Evolutionary conservation across 2,329 filamentous ascomycete genomes (phyloP), one percentile per base, ranked within the genome.

Genomic region (Talaromyces sp.): DNA sequence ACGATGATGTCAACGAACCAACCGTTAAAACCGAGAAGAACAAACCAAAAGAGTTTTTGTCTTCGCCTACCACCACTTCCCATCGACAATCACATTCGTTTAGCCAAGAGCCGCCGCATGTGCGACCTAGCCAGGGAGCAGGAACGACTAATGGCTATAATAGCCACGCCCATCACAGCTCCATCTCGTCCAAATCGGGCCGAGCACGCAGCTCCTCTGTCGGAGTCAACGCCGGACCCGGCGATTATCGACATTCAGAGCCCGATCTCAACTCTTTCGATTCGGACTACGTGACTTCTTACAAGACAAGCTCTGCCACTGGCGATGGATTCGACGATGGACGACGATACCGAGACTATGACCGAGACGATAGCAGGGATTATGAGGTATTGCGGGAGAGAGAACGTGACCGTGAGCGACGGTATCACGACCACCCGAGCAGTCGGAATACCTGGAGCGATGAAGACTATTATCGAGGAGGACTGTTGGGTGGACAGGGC

Each of bases 11-110:
- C 29, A 19, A 41, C 14, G 35, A 50, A n/a, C 57, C 41, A 11
- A 7, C 50, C 24, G 32, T 27, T 9, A 58, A 48, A 35, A n/a
- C 46, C 14, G 51, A 58, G 21, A 26, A 50, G 11, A 59, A 43
- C n/a, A 54, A 52, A 6, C n/a, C 35, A 14, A 54, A 89, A 21
- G 68, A 72, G 21, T 56, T 14, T 82, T 81, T 62, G 82, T 74
- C 61, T 87, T 85, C 4, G 84, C 81, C 11, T 77, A 80, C 67
- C 85, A 83, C 27, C 87, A 70, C 66, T 83, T 82, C 27, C 79
- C 79, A 69, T 81, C 90, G 24, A 84, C 79, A 24, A 87, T 80
- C 71, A 81, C 81, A 66, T 83, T 82, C 48, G 75, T 81, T 67
- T 48, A 57, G 57, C 29, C 67, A 64, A 5, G 71, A 70, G 11